phyloP scores from a whole-genome alignment of 495 filamentous ascomycete genomes.

The Xeromyces bisporus region DNA sequence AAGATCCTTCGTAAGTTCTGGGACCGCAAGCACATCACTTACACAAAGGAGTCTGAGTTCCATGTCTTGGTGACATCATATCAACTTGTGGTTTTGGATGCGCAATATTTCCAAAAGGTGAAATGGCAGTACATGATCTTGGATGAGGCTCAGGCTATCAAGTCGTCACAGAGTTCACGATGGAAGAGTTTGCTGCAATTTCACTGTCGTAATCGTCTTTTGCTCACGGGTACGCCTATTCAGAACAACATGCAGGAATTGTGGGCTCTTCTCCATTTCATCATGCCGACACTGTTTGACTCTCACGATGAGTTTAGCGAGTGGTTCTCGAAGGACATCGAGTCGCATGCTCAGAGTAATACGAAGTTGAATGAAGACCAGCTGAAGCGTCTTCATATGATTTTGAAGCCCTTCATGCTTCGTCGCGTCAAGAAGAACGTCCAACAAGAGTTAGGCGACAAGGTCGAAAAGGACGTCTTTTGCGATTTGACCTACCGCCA shows the following conservation, averaged over 20 bases:
- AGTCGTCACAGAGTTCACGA: conserved; percentile 86
- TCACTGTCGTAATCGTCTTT: conserved; percentile 84
- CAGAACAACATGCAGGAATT: conserved; percentile 99
- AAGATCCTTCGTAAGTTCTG: conserved; percentile 97
- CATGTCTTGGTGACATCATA: conserved; percentile 95
- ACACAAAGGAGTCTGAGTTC: conserved; percentile 81
- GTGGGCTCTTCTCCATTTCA: conserved; percentile 95
- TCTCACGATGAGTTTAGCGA: conserved; percentile 99
- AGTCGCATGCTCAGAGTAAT: conserved; percentile 95
- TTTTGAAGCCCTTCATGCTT: conserved; percentile 97
- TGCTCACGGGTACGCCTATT: conserved; percentile 93
- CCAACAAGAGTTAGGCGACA: conserved; percentile 95
- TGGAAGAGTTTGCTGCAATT: conserved; percentile 94
- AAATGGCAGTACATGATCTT: conserved; percentile 99
- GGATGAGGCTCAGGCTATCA: conserved; percentile 97
- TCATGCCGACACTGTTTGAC: conserved; percentile 97
- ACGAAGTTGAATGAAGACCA: conserved; percentile 98
- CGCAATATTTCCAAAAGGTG: conserved; percentile 95
- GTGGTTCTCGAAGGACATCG: conserved; percentile 99
- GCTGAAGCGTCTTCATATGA: conserved; percentile 92
- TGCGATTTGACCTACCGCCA: conserved; percentile 96
- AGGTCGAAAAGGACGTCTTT: conserved; percentile 92
- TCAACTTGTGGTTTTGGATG: conserved; percentile 88
- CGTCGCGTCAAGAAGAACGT: conserved; percentile 98
- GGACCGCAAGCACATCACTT: conserved; percentile 94